A percentile compares a stretch with the other conserved stretches of the same genome.
Conservation (phyloP, 2,329 filamentous ascomycete genomes). For the Pseudogymnoascus sp. region DNA sequence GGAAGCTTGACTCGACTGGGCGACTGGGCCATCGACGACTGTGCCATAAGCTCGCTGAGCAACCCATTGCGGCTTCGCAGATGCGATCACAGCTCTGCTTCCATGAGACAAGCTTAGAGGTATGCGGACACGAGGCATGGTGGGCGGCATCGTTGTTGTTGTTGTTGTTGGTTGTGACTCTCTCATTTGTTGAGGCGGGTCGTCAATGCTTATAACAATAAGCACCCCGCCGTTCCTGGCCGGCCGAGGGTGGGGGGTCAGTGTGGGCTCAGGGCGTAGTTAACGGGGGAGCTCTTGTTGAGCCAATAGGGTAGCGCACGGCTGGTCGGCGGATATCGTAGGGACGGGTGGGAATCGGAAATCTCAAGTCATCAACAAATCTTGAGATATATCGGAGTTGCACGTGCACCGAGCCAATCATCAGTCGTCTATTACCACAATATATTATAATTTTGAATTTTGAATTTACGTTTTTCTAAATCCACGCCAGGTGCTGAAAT, state of each 20-base stretch:
- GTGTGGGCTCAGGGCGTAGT: neutral
- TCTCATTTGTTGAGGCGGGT: constrained; percentile 11
- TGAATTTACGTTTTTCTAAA: neutral
- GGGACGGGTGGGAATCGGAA: neutral
- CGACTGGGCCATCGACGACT: constrained; percentile 1
- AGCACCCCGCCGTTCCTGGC: constrained; percentile 17
- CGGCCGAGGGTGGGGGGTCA: constrained; percentile 17
- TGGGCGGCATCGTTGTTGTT: constrained; percentile 26
- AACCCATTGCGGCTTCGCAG: constrained; percentile 21
- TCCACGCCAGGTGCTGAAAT: neutral
- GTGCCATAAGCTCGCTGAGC: constrained; percentile 16
- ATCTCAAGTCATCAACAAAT: neutral
- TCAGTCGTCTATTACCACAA: neutral
- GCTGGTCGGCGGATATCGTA: constrained; percentile 3
- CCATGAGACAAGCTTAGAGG: constrained; percentile 30
- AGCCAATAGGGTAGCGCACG: constrained; percentile 1
- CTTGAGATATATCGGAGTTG: neutral
- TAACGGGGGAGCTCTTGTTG: neutral
- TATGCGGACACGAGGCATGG: constrained; percentile 25
- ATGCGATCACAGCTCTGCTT: constrained; percentile 39
- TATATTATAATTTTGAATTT: neutral
- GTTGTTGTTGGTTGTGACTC: constrained; percentile 10
- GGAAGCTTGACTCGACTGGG: neutral
- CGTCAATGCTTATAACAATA: constrained; percentile 17
- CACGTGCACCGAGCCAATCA: neutral